Percentiles rank a stretch among this genome's conserved stretches.
Evolutionary conservation across 1,139 yeast genomes (phyloP).

Genomic region (Sugiyamaella neomexicana): DNA sequence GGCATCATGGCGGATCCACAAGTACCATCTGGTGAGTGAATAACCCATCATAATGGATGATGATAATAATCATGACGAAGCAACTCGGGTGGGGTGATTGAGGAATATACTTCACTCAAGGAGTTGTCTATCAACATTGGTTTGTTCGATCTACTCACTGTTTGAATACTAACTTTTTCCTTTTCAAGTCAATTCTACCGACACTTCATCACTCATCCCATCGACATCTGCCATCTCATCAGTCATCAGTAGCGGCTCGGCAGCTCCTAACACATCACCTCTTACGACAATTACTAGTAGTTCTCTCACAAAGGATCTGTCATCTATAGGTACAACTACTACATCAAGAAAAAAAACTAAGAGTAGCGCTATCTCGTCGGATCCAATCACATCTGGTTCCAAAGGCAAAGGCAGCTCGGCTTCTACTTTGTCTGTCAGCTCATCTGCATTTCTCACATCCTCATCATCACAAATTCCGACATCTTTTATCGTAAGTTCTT

Average conservation of each 20-base stretch:
- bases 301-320: background rate
- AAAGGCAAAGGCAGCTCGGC: background rate
- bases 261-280: background rate
- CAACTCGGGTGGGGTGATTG: too few species aligned
- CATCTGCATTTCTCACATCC: constrained; percentile 8
- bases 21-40: constrained; percentile 9
- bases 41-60: background rate
- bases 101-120: too few species aligned
- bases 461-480: background rate
- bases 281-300: background rate
- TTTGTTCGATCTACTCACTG: too few species aligned
- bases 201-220: background rate
- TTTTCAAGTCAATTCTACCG: constrained; percentile 2
- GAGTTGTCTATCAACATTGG: too few species aligned
- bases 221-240: background rate
- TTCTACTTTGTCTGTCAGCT: background rate
- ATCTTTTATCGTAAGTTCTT: constrained; percentile 12
- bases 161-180: background rate
- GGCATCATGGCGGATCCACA: constrained; percentile 5
- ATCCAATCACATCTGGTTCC: too few species aligned
- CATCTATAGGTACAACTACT: constrained; percentile 11
- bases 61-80: too few species aligned
- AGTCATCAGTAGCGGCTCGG: background rate
- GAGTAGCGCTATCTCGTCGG: background rate
- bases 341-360: background rate